These are phyloP conservation scores for Podospora pseudocomata DNA, from an alignment of 495 filamentous ascomycete genomes.

Conservation along the genomic window DNA sequence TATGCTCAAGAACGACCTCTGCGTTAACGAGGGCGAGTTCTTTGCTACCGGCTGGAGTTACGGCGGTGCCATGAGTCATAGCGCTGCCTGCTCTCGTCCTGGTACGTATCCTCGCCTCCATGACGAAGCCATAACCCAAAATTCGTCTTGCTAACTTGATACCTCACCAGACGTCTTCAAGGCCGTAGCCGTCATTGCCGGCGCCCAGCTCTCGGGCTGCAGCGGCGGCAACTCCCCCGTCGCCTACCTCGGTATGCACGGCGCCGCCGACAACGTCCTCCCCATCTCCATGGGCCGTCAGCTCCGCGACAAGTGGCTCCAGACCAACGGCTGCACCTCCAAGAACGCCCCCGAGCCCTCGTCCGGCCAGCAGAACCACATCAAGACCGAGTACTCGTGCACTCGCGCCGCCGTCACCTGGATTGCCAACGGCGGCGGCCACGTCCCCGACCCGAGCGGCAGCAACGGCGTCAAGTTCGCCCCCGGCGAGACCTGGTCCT, in stretches of 20 bases:
- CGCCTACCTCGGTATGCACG: conserved; percentile 43
- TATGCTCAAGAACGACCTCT: conserved; percentile 39
- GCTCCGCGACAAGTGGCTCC: conserved; percentile 40
- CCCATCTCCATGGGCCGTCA: conserved; percentile 32
- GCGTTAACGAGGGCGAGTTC: conserved; percentile 40
- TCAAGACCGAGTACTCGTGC: conserved; percentile 35
- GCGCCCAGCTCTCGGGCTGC: conserved; percentile 40
- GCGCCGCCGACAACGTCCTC: conserved; percentile 41
- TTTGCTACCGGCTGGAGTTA: conserved; percentile 49
- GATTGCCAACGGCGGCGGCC: conserved; percentile 23
- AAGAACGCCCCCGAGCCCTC: conserved; percentile 34
- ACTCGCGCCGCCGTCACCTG: conserved; percentile 28
- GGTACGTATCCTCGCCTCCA: neutral
- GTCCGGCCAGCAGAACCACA: conserved; percentile 28
- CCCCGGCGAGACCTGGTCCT: conserved; percentile 18
- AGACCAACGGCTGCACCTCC: conserved; percentile 38
- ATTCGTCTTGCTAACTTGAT: neutral
- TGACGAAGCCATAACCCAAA: neutral
- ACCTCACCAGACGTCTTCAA: neutral
- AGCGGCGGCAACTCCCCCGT: conserved; percentile 37
- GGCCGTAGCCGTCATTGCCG: conserved; percentile 13
- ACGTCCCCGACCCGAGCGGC: conserved; percentile 19
- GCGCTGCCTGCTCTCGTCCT: neutral
- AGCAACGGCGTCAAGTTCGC: conserved; percentile 17
- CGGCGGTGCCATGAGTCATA: conserved; percentile 47